phyloP scores from a whole-genome alignment of 1,284 basidiomycete species.

The Ceratobasidium sp. region DNA sequence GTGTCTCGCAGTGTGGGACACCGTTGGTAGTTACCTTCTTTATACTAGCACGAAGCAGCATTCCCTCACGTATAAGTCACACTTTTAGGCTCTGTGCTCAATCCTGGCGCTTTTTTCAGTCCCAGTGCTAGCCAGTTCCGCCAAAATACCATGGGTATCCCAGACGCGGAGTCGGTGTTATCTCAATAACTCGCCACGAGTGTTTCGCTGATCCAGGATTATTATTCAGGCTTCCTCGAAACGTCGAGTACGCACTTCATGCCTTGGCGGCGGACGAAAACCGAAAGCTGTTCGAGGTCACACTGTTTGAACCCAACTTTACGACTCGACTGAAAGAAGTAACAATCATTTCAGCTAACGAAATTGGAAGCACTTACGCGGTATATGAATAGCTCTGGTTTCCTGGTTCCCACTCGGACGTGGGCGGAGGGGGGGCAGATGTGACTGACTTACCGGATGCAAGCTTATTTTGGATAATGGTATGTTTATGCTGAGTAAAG shows the following conservation, averaged over 20 bases:
- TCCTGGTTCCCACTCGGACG: slow-evolving; percentile 44
- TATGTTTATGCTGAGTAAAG: not conserved
- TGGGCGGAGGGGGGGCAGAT: slow-evolving; percentile 44
- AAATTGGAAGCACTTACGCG: not conserved
- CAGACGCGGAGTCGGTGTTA: slow-evolving; percentile 4
- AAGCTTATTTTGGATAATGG: slow-evolving; percentile 46
- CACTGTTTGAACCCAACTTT: slow-evolving; percentile 18
- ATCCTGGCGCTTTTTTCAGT: not conserved
- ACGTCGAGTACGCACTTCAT: slow-evolving; percentile 45
- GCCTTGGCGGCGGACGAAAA: slow-evolving; percentile 44
- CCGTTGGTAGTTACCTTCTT: slow-evolving; percentile 24
- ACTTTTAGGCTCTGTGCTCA: slow-evolving; percentile 14
- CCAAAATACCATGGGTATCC: slow-evolving; percentile 8
- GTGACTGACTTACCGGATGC: slow-evolving; percentile 35
- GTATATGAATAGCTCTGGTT: slow-evolving; percentile 25
- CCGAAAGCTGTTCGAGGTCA: slow-evolving; percentile 18
- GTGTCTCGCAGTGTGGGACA: slow-evolving; percentile 39
- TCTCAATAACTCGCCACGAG: not conserved
- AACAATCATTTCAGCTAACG: not conserved
- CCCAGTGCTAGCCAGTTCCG: no score
- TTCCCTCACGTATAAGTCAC: no score
- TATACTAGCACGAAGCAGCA: no score
- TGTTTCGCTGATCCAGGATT: not conserved
- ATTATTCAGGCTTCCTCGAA: slow-evolving; percentile 5
- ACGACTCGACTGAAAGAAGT: slow-evolving; percentile 9